phyloP scores from a whole-genome alignment of 306 rosid genomes.

The Prosopis cineraria region DNA sequence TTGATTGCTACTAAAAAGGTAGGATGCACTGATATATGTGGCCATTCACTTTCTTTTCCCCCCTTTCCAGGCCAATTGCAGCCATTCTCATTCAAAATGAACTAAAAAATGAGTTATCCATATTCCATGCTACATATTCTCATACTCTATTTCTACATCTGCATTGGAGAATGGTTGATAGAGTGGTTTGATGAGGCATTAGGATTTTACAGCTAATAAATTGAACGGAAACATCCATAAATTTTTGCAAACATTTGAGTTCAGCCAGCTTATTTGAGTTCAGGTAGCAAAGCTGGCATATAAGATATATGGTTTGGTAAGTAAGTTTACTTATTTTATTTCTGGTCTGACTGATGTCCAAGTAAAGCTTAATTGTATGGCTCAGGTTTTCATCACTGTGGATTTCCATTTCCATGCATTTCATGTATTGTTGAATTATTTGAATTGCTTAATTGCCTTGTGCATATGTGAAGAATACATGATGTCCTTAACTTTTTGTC shows the following conservation, averaged over 20 bases:
- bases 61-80: neutral
- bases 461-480: neutral
- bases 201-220: neutral
- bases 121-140: neutral
- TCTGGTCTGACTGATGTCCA: neutral
- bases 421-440: neutral
- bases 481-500: neutral
- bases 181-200: neutral
- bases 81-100: neutral
- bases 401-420: neutral
- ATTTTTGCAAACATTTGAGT: neutral
- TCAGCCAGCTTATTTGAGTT: no score
- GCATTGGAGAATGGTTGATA: neutral
- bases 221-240: neutral
- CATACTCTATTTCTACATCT: neutral
- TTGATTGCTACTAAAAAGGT: conserved; percentile 95
- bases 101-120: neutral
- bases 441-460: conserved; percentile 8
- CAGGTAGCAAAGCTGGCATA: neutral
- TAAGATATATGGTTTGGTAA: neutral
- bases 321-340: neutral
- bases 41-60: neutral
- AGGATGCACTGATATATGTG: neutral
- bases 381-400: neutral
- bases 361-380: neutral